Evolutionary conservation across 2,329 filamentous ascomycete genomes (phyloP), one percentile per base, ranked within the genome.

Genomic region (Byssothecium circinans): DNA sequence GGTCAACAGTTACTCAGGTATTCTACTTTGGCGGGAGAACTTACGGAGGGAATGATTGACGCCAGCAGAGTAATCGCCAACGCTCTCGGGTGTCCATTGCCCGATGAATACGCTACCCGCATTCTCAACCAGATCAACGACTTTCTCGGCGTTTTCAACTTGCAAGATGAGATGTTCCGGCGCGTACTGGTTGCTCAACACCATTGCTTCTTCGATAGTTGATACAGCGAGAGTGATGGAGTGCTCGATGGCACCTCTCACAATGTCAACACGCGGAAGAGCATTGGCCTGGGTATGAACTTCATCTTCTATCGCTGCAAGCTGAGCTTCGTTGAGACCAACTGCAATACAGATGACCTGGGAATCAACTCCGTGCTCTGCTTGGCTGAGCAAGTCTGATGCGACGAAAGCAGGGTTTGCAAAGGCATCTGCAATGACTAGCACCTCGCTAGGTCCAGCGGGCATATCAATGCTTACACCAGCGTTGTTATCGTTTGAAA

Each of bases 401-500:
- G 94, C 94, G 41, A 99, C 92, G 67, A 97, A 99, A 0, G 89
- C 90, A 4, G 94, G 92, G 68, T 95, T 92, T 41, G 94, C 85
- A 41, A 86, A 81, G 69, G 85, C 83, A 74, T 99, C 94, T 23
- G 94, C 94, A 42, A 99, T 81, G 47, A 99, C 94, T n/a, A 99
- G 82, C 2, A 99, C 91, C 71, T 99, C 94, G 29, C 91, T 96
- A 0, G 94, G 94, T 0, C 94, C 94, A 29, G 94, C 94, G 10
- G 94, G 94, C 94, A 99, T 99, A 68, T 99, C 94, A 63, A 99
- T 99, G 72, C 90, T 87, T 33, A 96, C 91, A 18, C 89, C 88
- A 11, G 94, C 94, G 50, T 91, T 95, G 36, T 94, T 97, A 69
- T 99, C 94, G 72, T 99, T 99, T 73, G 87, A 89, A 35, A 99